These are phyloP conservation scores for Solanum paucissectum DNA, from an alignment of 257 asterid species.

Conservation along the genomic window DNA sequence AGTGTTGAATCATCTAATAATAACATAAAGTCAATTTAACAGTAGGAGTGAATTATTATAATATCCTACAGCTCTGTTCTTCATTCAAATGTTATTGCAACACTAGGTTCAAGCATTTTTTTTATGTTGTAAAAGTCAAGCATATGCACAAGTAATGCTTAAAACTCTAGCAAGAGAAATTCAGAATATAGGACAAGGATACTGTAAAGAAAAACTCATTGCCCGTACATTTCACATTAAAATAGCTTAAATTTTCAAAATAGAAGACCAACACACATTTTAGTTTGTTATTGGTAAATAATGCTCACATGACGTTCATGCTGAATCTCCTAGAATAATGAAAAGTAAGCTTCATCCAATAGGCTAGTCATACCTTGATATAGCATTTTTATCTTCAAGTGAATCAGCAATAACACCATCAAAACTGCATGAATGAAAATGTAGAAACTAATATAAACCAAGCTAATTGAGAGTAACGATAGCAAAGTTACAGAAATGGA, in stretches of 20 bases:
- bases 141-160: neutral
- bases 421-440: constrained; percentile 47
- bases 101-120: neutral
- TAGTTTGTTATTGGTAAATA: neutral
- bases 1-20: neutral
- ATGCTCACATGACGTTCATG: neutral
- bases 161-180: neutral
- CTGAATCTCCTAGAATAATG: neutral
- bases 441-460: constrained; percentile 7
- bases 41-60: neutral
- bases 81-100: neutral
- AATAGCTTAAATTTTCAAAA: neutral
- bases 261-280: neutral
- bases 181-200: neutral
- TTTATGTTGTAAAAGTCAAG: neutral
- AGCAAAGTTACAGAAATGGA: neutral
- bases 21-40: neutral
- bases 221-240: neutral
- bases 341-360: neutral
- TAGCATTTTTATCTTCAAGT: constrained; percentile 69
- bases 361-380: constrained; percentile 48
- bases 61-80: neutral
- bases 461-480: neutral
- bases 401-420: constrained; percentile 82
- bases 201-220: neutral